Conservation (phyloP, 495 filamentous ascomycete genomes). For the Aspergillus leporis region DNA sequence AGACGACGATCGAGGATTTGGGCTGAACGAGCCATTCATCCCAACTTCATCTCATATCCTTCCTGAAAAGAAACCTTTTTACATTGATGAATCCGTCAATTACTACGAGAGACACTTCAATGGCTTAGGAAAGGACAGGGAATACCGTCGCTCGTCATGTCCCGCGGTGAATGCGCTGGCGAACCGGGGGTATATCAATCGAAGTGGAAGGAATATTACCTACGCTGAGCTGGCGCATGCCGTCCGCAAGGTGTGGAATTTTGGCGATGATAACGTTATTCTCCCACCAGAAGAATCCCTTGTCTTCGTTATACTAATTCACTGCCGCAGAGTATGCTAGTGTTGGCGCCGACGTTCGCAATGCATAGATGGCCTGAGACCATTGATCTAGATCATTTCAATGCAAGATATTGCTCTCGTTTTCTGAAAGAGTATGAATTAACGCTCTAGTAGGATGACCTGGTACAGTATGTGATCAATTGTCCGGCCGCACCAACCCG, state of each 20-base stretch:
- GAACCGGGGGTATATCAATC: slow-evolving; percentile 10
- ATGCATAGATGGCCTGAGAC: slow-evolving; percentile 8
- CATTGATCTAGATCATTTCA: slow-evolving; percentile 8
- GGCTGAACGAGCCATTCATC: slow-evolving; percentile 10
- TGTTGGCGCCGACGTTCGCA: slow-evolving; percentile 5
- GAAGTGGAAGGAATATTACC: slow-evolving; percentile 3
- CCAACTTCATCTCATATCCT: slow-evolving; percentile 4
- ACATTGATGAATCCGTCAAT: not conserved
- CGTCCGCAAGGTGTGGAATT: slow-evolving; percentile 8
- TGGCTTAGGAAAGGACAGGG: not conserved
- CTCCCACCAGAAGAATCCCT: no score
- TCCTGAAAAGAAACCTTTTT: slow-evolving; percentile 2
- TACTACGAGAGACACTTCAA: slow-evolving; percentile 6
- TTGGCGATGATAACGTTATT: slow-evolving; percentile 14
- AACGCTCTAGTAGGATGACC: not conserved
- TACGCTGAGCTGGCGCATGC: slow-evolving; percentile 7
- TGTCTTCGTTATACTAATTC: not conserved
- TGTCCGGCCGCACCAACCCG: slow-evolving; percentile 8
- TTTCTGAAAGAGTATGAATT: not conserved
- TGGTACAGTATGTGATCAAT: slow-evolving; percentile 9
- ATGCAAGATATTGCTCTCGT: slow-evolving; percentile 1
- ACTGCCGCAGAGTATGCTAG: slow-evolving; percentile 7
- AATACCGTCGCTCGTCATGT: slow-evolving; percentile 7
- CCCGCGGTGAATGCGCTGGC: slow-evolving; percentile 7
- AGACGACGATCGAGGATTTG: slow-evolving; percentile 1